phyloP scores from a whole-genome alignment of 2,329 filamentous ascomycete genomes.

The Tetracladium maxilliforme region DNA sequence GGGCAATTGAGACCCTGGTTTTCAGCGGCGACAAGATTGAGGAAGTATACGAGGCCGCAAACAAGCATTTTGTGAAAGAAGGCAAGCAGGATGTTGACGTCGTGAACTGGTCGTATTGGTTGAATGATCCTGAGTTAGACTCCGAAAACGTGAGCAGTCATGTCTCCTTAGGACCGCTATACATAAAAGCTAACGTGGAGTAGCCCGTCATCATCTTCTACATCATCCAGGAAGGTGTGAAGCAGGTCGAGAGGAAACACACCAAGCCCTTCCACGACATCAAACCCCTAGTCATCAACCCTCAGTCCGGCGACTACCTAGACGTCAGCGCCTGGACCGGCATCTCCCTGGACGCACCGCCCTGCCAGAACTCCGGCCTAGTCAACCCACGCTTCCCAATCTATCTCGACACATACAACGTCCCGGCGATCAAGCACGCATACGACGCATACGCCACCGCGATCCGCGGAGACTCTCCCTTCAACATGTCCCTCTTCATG shows the following conservation, averaged over 20 bases:
- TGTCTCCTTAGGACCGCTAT: constrained; percentile 4
- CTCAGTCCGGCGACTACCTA: constrained; percentile 23
- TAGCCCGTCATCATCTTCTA: constrained; percentile 24
- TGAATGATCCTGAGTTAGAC: constrained; percentile 23
- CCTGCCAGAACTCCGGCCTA: constrained; percentile 24
- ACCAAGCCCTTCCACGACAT: constrained; percentile 26
- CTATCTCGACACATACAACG: constrained; percentile 8
- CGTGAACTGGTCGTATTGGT: constrained; percentile 34
- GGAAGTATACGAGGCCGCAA: constrained; percentile 27
- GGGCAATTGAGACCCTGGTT: constrained; percentile 23
- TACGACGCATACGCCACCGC: constrained; percentile 12
- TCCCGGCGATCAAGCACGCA: constrained; percentile 4
- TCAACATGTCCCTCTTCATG: constrained; percentile 31
- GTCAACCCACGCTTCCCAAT: constrained; percentile 18
- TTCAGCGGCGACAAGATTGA: constrained; percentile 34
- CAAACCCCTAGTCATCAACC: constrained; percentile 17
- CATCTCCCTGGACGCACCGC: constrained; percentile 17
- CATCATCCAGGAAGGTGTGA: constrained; percentile 26
- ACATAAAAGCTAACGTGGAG: not conserved
- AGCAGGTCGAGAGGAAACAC: constrained; percentile 21
- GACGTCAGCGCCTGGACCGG: constrained; percentile 28
- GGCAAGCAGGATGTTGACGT: constrained; percentile 26
- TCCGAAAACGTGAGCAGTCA: constrained; percentile 18
- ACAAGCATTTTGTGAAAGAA: constrained; percentile 25
- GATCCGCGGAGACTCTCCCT: constrained; percentile 11